Base-by-base conservation (phyloP, 164 flowering plant genomes). In the Echeveria elegans region DNA sequence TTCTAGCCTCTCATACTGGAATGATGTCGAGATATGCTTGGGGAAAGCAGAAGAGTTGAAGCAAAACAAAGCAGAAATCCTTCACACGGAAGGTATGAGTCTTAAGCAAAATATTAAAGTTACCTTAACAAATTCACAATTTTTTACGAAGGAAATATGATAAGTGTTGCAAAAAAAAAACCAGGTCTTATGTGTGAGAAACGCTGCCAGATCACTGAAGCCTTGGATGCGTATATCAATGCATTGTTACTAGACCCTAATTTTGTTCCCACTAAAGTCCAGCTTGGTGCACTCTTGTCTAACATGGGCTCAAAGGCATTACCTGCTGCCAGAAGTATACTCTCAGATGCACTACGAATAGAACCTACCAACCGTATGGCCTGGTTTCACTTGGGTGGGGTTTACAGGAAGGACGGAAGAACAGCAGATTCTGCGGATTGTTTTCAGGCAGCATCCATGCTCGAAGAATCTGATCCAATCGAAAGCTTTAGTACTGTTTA, bases 11-110 rank as follows among this genome's bases (percentile, higher is more conserved):
- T 89, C 96, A 12, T 89, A 81, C 69, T 94, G 97, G 97, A 79
- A 76, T 23, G 97, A 94, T 80, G 93, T 93, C 38, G 97, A 94
- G 73, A 72, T 82, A 65, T 94, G 99, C 73, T 85, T 94, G 47
- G 70, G 81, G 34, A 94, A 83, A 74, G 83, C 97, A 16, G 74
- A 74, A 66, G 83, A 82, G 15, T 80, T 89, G 48, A 68, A 60
- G 76, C 84, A 85, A 64, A 79, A 82, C 76, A 86, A 93, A 66
- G 96, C 96, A 65, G 82, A 88, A 63, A 76, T 86, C 63, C 88
- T 83, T 82, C 90, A 94, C 64, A 70, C 85, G 11, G 78, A 84
- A 71, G 98, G 98, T 94, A 21, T 37, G 45, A 1, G 26, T 62
- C n/a, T 65, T 66, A 45, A 19, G 7, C 14, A 5, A 28, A 16